These are phyloP conservation scores for Hyphopichia wangnamkhiaoensis DNA, from an alignment of 1,139 yeast genomes.

Conservation along the genomic window DNA sequence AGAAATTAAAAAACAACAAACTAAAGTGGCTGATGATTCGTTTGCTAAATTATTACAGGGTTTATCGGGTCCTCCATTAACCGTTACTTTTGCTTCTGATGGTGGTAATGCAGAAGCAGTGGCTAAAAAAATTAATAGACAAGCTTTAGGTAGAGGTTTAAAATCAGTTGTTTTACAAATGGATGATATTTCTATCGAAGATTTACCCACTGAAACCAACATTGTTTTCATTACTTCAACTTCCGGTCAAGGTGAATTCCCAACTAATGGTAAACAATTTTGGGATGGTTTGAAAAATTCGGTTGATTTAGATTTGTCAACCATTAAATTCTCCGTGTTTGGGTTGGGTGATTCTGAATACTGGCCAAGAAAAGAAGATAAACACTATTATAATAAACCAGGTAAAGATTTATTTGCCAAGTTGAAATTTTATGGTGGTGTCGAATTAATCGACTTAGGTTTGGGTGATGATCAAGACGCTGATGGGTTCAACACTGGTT, in stretches of 20 bases:
- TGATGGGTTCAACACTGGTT: conserved; percentile 91
- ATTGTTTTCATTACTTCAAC: conserved; percentile 83
- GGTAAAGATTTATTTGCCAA: conserved; percentile 69
- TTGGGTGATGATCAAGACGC: conserved; percentile 97
- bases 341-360: conserved; percentile 93
- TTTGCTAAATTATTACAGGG: conserved; percentile 79
- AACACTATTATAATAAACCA: conserved; percentile 93
- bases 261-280: conserved; percentile 87
- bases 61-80: conserved; percentile 88
- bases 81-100: conserved; percentile 90
- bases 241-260: conserved; percentile 98
- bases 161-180: conserved; percentile 75
- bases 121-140: conserved; percentile 78
- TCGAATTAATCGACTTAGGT: conserved; percentile 71
- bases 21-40: conserved; percentile 73
- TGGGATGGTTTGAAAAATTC: conserved; percentile 82
- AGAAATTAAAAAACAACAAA: conserved; percentile 61
- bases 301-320: conserved; percentile 71
- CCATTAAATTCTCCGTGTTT: conserved; percentile 72
- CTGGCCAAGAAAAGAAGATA: conserved; percentile 98
- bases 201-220: conserved; percentile 77
- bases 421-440: conserved; percentile 70
- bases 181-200: conserved; percentile 85
- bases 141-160: conserved; percentile 85
- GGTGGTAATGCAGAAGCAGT: conserved; percentile 90